Evolutionary conservation across 352 stramenopile genomes (phyloP).

Genomic region (Globisporangium irregulare): DNA sequence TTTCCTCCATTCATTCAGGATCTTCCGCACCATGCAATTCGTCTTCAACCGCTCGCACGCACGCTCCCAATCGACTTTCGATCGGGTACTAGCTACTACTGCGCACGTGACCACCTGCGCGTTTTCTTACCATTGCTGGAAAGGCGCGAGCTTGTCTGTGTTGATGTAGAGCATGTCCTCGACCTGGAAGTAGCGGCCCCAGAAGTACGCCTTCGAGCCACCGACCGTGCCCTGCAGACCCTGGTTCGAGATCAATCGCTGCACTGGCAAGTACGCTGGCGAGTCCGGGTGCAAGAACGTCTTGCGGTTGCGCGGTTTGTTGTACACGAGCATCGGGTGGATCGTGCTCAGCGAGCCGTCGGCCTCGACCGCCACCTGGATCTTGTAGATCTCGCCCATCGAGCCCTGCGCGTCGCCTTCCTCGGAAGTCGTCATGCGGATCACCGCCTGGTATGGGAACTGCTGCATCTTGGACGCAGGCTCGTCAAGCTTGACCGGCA

Average conservation of each 20-base stretch:
- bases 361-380: slow-evolving; percentile 75
- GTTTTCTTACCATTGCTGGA: slow-evolving; percentile 66
- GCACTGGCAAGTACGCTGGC: slow-evolving; percentile 67
- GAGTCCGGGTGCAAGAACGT: slow-evolving; percentile 85
- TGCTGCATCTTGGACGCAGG: slow-evolving; percentile 70
- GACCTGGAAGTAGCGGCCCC: slow-evolving; percentile 80
- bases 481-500: slow-evolving; percentile 83
- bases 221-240: slow-evolving; percentile 64
- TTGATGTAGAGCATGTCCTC: slow-evolving; percentile 87
- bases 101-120: background rate
- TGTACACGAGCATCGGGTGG: slow-evolving; percentile 88
- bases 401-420: slow-evolving; percentile 65
- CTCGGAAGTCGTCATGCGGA: slow-evolving; percentile 78
- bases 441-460: slow-evolving; percentile 83
- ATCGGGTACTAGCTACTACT: background rate
- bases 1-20: background rate
- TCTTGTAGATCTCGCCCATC: slow-evolving; percentile 89
- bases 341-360: slow-evolving; percentile 62
- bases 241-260: slow-evolving; percentile 50
- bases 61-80: background rate
- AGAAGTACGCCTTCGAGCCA: slow-evolving; percentile 85
- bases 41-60: too few relatives aligned
- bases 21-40: background rate
- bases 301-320: slow-evolving; percentile 83
- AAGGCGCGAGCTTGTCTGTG: slow-evolving; percentile 74